Conservation (phyloP, 805 yeast species). For the Candida namnaoensis region DNA sequence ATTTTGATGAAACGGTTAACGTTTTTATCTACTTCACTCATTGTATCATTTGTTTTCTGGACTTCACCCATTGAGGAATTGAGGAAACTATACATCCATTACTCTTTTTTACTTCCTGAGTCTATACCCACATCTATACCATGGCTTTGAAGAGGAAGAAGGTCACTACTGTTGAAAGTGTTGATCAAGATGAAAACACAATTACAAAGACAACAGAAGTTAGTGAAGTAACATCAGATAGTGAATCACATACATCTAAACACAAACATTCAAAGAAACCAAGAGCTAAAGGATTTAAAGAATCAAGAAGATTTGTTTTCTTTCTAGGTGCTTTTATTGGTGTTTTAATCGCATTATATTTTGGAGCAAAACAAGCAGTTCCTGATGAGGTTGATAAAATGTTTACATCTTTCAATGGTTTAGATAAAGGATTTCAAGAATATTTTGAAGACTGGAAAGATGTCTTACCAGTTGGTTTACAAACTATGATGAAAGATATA, state of each 20-base stretch:
- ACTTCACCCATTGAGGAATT: too few species aligned
- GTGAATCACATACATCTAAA: too few species aligned
- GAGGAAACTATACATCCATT: too few species aligned
- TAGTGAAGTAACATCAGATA: too few species aligned
- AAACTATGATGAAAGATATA: conserved; percentile 50
- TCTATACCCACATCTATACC: too few species aligned
- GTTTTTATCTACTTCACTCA: too few species aligned
- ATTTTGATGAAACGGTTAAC: too few species aligned
- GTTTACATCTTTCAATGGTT: conserved; percentile 22
- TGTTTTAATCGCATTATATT: conserved; percentile 50
- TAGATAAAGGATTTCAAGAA: conserved; percentile 45
- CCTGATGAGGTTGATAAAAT: conserved; percentile 40
- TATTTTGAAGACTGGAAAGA: conserved; percentile 69
- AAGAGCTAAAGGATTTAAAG: conserved; percentile 18
- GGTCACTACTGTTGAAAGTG: too few species aligned
- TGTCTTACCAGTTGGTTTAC: conserved; percentile 57
- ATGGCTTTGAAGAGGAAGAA: too few species aligned
- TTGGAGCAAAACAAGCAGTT: conserved; percentile 38
- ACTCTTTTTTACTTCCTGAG: too few species aligned
- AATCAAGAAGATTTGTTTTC: conserved; percentile 52
- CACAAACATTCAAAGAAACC: conserved; percentile 1
- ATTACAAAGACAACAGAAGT: neutral
- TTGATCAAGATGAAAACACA: too few species aligned
- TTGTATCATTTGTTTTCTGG: too few species aligned
- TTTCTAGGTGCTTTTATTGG: conserved; percentile 71